Percentiles rank a stretch among this genome's conserved stretches.
These are phyloP conservation scores for Zymoseptoria tritici DNA, from an alignment of 2,329 filamentous ascomycete genomes.

Conservation along the genomic window DNA sequence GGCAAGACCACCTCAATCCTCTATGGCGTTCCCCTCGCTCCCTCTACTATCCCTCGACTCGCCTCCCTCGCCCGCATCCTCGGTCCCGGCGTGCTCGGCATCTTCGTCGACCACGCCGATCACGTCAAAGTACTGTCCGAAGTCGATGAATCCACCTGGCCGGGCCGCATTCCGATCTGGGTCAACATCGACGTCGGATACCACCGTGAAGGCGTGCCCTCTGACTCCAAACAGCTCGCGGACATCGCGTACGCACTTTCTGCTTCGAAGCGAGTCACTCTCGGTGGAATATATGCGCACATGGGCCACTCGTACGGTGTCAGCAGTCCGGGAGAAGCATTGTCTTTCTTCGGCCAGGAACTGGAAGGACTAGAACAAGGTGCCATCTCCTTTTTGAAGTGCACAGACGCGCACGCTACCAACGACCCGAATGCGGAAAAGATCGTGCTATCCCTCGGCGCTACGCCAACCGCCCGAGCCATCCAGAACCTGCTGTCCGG, in stretches of 20 bases:
- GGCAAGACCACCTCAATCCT: slow-evolving; percentile 58
- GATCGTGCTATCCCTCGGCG: slow-evolving; percentile 61
- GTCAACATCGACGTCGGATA: slow-evolving; percentile 71
- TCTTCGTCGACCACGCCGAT: slow-evolving; percentile 62
- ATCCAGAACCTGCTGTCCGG: slow-evolving; percentile 50
- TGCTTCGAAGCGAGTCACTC: slow-evolving; percentile 33
- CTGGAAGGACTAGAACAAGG: slow-evolving; percentile 48
- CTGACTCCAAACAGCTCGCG: slow-evolving; percentile 41
- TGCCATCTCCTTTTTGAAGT: slow-evolving; percentile 29
- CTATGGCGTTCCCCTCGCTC: slow-evolving; percentile 63
- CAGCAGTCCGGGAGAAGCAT: slow-evolving; percentile 49
- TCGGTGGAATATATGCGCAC: slow-evolving; percentile 66
- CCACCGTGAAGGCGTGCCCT: slow-evolving; percentile 59
- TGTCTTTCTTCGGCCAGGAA: slow-evolving; percentile 54
- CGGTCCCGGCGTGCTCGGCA: slow-evolving; percentile 49
- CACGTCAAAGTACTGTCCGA: slow-evolving; percentile 50
- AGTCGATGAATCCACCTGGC: slow-evolving; percentile 37
- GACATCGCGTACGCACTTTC: slow-evolving; percentile 44
- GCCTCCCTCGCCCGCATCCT: slow-evolving; percentile 49
- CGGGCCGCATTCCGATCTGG: slow-evolving; percentile 49
- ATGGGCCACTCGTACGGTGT: slow-evolving; percentile 63
- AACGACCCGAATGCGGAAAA: slow-evolving; percentile 17
- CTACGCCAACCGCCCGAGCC: slow-evolving; percentile 65
- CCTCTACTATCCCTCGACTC: slow-evolving; percentile 54
- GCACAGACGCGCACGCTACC: slow-evolving; percentile 12